A percentile compares a stretch with the other conserved stretches of the same genome.
These are phyloP conservation scores for Vitis rotundifolia DNA, from an alignment of 164 flowering plant species.

Conservation along the genomic window DNA sequence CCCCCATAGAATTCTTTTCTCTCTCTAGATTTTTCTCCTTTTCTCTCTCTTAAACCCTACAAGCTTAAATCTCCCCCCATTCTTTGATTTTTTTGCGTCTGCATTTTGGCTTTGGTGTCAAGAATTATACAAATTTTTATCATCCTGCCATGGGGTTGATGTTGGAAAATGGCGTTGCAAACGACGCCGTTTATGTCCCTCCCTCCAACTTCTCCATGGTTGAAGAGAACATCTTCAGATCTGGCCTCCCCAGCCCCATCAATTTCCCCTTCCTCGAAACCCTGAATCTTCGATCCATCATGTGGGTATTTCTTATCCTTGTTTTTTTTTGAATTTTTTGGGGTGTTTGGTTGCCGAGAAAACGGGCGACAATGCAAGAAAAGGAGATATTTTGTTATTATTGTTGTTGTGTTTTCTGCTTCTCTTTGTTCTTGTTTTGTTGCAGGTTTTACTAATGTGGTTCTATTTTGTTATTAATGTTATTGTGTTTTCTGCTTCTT, in stretches of 20 bases:
- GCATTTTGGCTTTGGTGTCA: not conserved
- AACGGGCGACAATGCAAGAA: not conserved
- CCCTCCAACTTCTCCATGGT: conserved; percentile 62
- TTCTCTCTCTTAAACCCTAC: not conserved
- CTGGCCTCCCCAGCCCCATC: conserved; percentile 41
- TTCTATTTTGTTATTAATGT: too few species aligned
- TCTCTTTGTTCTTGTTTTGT: too few species aligned
- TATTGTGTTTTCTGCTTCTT: too few species aligned
- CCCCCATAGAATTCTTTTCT: not conserved
- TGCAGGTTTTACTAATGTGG: too few species aligned
- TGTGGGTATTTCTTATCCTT: conserved; percentile 28
- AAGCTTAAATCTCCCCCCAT: not conserved
- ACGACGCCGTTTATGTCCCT: conserved; percentile 28
- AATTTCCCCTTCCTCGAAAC: conserved; percentile 51
- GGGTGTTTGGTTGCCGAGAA: not conserved
- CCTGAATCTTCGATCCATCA: conserved; percentile 59
- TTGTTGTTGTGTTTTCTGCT: not conserved
- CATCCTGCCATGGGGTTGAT: conserved; percentile 22
- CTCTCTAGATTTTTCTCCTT: not conserved
- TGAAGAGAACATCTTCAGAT: conserved; percentile 60
- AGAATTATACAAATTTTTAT: not conserved
- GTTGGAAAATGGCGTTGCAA: conserved; percentile 17
- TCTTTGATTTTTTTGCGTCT: not conserved
- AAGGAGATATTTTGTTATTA: not conserved
- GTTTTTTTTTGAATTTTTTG: too few species aligned